Conservation (phyloP, 1,284 basidiomycete species). For the Cutaneotrichosporon dermatis region DNA sequence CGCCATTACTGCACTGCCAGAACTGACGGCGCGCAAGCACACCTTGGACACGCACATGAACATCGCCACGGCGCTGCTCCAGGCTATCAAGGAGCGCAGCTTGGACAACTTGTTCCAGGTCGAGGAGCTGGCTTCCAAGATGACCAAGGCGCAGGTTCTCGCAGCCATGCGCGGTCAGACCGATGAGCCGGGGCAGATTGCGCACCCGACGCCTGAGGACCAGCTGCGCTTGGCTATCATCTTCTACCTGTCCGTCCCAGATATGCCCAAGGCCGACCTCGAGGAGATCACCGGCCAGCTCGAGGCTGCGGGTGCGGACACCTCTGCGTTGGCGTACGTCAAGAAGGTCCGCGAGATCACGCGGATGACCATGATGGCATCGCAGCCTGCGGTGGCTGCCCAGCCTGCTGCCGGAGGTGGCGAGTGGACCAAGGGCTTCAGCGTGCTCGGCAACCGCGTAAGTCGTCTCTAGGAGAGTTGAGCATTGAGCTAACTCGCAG, state of each 20-base stretch:
- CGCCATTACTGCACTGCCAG: slow-evolving; percentile 96
- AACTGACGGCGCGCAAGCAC: slow-evolving; percentile 91
- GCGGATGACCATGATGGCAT: slow-evolving; percentile 75
- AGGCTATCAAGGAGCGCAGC: slow-evolving; percentile 92
- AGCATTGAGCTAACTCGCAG: slow-evolving; percentile 13
- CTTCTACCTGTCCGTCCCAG: slow-evolving; percentile 83
- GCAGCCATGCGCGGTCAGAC: slow-evolving; percentile 60
- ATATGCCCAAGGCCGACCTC: slow-evolving; percentile 81
- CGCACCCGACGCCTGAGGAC: slow-evolving; percentile 62
- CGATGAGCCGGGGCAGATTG: slow-evolving; percentile 57
- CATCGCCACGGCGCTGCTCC: slow-evolving; percentile 91
- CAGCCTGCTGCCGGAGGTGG: slow-evolving; percentile 51
- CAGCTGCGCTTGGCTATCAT: slow-evolving; percentile 91
- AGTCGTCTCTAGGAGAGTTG: slow-evolving; percentile 31
- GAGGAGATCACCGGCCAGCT: slow-evolving; percentile 82
- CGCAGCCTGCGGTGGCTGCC: slow-evolving; percentile 64
- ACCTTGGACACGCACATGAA: slow-evolving; percentile 99
- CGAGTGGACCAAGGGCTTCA: slow-evolving; percentile 71
- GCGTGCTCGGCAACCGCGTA: slow-evolving; percentile 82
- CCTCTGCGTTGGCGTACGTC: slow-evolving; percentile 88
- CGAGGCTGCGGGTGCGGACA: slow-evolving; percentile 69
- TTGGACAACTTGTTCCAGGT: slow-evolving; percentile 95
- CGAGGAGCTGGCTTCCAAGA: slow-evolving; percentile 84
- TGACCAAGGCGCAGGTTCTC: slow-evolving; percentile 75
- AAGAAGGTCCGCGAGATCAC: slow-evolving; percentile 87